Evolutionary conservation across 176 grass and related monocot genomes (phyloP).

Genomic region (Alloteropsis semialata): DNA sequence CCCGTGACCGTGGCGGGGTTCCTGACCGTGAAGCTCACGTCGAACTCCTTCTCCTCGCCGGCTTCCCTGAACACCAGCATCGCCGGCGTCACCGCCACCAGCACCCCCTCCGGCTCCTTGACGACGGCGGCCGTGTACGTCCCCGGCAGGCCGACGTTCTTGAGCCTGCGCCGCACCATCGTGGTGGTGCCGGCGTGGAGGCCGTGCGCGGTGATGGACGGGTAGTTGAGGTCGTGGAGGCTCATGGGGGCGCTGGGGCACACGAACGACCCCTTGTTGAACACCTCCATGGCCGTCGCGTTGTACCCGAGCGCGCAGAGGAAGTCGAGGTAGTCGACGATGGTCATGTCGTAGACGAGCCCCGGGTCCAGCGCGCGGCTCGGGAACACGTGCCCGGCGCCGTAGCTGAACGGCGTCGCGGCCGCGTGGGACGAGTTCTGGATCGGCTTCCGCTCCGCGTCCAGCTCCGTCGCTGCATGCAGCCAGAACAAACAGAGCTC

Average conservation of each 20-base stretch:
- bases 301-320: constrained; percentile 70
- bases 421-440: constrained; percentile 12
- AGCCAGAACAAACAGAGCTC: neutral
- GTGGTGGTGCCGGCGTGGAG: constrained; percentile 3
- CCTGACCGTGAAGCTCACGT: constrained; percentile 30
- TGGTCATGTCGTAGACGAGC: constrained; percentile 59
- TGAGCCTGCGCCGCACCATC: constrained; percentile 38
- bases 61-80: constrained; percentile 28
- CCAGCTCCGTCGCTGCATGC: constrained; percentile 49
- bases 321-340: constrained; percentile 64
- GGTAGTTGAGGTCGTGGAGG: constrained; percentile 70
- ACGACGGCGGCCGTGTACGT: constrained; percentile 49
- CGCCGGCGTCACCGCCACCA: constrained; percentile 43
- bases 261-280: constrained; percentile 28
- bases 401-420: constrained; percentile 67
- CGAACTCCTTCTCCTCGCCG: constrained; percentile 67
- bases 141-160: constrained; percentile 45
- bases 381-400: constrained; percentile 62
- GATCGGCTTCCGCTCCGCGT: constrained; percentile 32
- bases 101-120: constrained; percentile 46
- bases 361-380: constrained; percentile 59
- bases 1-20: neutral
- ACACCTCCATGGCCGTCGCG: constrained; percentile 10
- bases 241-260: constrained; percentile 29
- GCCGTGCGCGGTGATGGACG: constrained; percentile 42